Conservation (phyloP, 2,329 filamentous ascomycete species). For the Orbilia oligospora region DNA sequence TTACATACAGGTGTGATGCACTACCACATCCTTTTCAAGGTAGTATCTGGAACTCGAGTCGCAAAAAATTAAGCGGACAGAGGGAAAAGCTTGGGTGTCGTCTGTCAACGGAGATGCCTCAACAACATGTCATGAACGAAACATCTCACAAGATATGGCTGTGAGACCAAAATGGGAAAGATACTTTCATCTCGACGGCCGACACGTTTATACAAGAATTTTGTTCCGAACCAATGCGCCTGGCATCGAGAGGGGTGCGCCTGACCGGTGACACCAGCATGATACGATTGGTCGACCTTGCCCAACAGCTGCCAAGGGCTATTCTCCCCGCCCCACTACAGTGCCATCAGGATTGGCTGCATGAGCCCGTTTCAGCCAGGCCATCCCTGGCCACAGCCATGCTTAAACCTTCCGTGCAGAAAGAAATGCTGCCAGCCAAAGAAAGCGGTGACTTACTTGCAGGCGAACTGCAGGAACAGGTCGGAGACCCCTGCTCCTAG, state of each 20-base stretch:
- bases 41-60: slow-evolving; percentile 1
- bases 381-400: slow-evolving; percentile 44
- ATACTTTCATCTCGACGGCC: slow-evolving; percentile 8
- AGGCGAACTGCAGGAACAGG: slow-evolving; percentile 61
- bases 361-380: slow-evolving; percentile 61
- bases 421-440: slow-evolving; percentile 26
- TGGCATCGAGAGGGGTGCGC: slow-evolving; percentile 33
- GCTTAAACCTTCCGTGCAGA: slow-evolving; percentile 60
- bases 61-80: not conserved
- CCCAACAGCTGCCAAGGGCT: slow-evolving; percentile 34
- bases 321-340: slow-evolving; percentile 54
- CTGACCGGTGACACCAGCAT: slow-evolving; percentile 49
- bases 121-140: slow-evolving; percentile 1
- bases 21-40: slow-evolving; percentile 28
- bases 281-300: slow-evolving; percentile 45
- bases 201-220: slow-evolving; percentile 33
- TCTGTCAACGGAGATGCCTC: slow-evolving; percentile 28
- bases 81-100: slow-evolving; percentile 14
- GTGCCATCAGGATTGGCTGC: slow-evolving; percentile 58
- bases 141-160: not conserved
- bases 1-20: slow-evolving; percentile 58
- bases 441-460: slow-evolving; percentile 55
- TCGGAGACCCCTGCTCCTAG: slow-evolving; percentile 48
- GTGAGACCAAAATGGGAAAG: slow-evolving; percentile 27
- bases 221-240: slow-evolving; percentile 28